Evolutionary conservation across 495 filamentous ascomycete species (phyloP).

Genomic region (Talaromyces borbonicus): DNA sequence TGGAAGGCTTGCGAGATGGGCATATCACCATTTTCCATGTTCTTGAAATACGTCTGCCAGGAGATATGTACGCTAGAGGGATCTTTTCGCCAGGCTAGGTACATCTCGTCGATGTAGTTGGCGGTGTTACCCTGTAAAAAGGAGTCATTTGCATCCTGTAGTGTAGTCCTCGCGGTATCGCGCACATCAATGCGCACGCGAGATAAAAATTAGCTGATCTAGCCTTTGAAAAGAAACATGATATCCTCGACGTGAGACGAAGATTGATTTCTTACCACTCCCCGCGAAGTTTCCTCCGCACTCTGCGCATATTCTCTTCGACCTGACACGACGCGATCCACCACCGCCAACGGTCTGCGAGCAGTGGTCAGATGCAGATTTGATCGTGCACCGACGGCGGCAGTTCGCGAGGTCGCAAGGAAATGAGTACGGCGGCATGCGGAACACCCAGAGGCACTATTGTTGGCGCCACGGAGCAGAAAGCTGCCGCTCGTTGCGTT

Average conservation of each 20-base stretch:
- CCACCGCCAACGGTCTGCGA: constrained; percentile 31
- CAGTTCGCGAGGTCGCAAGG: constrained; percentile 36
- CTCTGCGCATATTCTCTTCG: constrained; percentile 47
- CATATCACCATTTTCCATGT: constrained; percentile 98
- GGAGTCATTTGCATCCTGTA: constrained; percentile 77
- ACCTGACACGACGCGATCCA: constrained; percentile 26
- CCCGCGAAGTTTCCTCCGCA: constrained; percentile 43
- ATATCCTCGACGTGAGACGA: too few species aligned
- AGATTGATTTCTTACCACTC: constrained; percentile 29
- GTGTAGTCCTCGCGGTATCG: constrained; percentile 7
- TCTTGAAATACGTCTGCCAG: constrained; percentile 98
- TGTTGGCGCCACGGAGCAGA: constrained; percentile 32
- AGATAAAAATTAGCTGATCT: constrained; percentile 21
- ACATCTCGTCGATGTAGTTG: constrained; percentile 99
- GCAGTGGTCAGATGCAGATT: constrained; percentile 35
- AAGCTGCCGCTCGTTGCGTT: constrained; percentile 37
- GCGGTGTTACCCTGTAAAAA: constrained; percentile 92
- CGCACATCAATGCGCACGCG: constrained; percentile 1
- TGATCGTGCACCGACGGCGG: constrained; percentile 27
- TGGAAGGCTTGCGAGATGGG: constrained; percentile 94
- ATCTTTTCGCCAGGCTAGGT: constrained; percentile 90
- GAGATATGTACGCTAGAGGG: constrained; percentile 91
- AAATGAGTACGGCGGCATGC: constrained; percentile 34
- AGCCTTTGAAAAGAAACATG: too few species aligned
- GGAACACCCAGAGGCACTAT: constrained; percentile 39